Evolutionary conservation across 306 rosid genomes (phyloP).

Genomic region (Castanea mollissima): DNA sequence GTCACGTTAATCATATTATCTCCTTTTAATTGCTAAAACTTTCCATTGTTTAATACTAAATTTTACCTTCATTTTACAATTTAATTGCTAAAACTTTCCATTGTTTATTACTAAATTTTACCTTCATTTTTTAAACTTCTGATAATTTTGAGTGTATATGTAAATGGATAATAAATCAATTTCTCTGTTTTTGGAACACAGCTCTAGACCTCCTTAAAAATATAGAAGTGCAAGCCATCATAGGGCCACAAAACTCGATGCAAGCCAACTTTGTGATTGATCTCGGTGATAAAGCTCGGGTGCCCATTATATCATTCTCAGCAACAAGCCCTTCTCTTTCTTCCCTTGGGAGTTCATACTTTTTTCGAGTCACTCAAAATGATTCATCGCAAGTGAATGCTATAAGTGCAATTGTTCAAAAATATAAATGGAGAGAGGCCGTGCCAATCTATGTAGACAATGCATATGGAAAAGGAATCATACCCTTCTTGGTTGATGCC

Average conservation of each 20-base stretch:
- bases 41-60: no score
- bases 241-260: slow-evolving; percentile 51
- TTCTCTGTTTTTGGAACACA: background rate
- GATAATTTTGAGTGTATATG: no score
- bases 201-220: slow-evolving; percentile 30
- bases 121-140: no score
- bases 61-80: no score
- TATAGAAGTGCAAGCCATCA: slow-evolving; percentile 25
- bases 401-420: slow-evolving; percentile 34
- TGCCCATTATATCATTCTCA: slow-evolving; percentile 55
- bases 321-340: slow-evolving; percentile 53
- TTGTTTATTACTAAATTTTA: no score
- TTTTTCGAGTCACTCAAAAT: slow-evolving; percentile 35
- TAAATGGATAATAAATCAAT: no score
- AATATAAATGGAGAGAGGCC: slow-evolving; percentile 44
- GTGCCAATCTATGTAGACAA: slow-evolving; percentile 48
- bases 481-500: slow-evolving; percentile 43
- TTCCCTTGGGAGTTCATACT: slow-evolving; percentile 38
- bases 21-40: no score
- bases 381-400: slow-evolving; percentile 47
- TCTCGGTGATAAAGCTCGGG: slow-evolving; percentile 41
- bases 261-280: slow-evolving; percentile 49
- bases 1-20: no score
- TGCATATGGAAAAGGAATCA: slow-evolving; percentile 41
- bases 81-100: no score